phyloP scores from a whole-genome alignment of 768 basidiomycete species.

The Suillus lakei region DNA sequence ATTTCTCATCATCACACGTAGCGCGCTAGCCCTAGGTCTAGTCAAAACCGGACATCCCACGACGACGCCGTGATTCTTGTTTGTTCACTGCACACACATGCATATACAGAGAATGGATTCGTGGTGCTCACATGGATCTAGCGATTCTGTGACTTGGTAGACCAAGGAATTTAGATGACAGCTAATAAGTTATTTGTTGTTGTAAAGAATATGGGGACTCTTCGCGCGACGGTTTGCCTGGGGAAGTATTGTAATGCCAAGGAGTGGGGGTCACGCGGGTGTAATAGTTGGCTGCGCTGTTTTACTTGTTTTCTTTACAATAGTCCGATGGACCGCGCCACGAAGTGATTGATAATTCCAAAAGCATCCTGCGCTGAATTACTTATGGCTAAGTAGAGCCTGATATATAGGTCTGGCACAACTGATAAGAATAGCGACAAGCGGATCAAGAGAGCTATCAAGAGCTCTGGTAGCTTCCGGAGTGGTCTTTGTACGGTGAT shows the following conservation, averaged over 20 bases:
- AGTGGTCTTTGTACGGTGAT: neutral
- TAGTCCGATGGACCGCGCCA: too few relatives aligned
- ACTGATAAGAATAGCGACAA: neutral
- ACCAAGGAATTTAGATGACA: neutral
- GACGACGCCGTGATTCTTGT: neutral
- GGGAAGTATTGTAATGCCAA: neutral
- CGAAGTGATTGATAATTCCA: neutral
- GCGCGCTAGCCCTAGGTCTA: too few relatives aligned
- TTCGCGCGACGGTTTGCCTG: neutral
- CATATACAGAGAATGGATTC: neutral
- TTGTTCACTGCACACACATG: neutral
- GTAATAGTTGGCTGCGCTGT: neutral
- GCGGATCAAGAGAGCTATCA: neutral
- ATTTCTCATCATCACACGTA: neutral
- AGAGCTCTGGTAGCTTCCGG: neutral
- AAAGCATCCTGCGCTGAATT: neutral
- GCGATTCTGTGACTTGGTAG: neutral
- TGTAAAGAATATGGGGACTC: neutral
- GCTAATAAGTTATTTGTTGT: neutral
- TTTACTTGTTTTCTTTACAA: neutral
- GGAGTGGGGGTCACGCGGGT: neutral
- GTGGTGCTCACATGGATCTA: neutral
- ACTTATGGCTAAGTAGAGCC: neutral
- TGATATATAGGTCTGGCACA: neutral
- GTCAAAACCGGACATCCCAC: neutral